Evolutionary conservation across 2,329 filamentous ascomycete species (phyloP).

Genomic region (Colletotrichum sp.): DNA sequence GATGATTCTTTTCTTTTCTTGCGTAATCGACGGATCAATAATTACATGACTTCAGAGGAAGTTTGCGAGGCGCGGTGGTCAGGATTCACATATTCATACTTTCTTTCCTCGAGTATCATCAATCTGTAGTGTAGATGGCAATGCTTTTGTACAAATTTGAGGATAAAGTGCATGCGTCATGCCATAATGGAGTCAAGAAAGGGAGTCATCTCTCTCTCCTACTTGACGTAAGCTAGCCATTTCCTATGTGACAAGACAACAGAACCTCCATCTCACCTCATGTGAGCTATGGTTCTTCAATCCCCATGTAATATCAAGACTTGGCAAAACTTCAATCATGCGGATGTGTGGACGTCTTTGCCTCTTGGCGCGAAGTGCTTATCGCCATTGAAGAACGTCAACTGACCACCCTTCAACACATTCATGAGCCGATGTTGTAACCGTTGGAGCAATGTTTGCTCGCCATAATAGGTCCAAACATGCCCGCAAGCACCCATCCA

Average conservation of each 20-base stretch:
- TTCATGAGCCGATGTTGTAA: background rate
- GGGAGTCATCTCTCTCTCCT: no score
- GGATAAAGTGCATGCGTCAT: no score
- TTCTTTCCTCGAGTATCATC: no score
- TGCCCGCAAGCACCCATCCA: background rate
- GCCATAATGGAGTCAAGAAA: no score
- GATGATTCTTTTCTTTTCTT: background rate
- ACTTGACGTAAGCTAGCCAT: no score
- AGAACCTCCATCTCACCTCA: background rate
- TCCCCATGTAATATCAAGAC: no score
- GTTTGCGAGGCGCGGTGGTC: background rate
- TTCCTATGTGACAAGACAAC: no score
- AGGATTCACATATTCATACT: background rate
- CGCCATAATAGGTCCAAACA: fast-evolving
- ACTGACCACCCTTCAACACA: background rate
- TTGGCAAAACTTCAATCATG: no score
- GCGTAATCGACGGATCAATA: background rate
- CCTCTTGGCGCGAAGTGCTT: background rate
- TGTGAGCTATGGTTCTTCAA: background rate
- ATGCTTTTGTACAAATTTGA: no score
- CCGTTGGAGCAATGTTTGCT: background rate
- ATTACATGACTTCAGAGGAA: background rate
- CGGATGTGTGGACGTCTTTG: no score
- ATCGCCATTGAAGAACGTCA: background rate
- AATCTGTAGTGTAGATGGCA: no score